Conservation (phyloP, 176 grass and related monocot genomes). For the Juncus inflexus region DNA sequence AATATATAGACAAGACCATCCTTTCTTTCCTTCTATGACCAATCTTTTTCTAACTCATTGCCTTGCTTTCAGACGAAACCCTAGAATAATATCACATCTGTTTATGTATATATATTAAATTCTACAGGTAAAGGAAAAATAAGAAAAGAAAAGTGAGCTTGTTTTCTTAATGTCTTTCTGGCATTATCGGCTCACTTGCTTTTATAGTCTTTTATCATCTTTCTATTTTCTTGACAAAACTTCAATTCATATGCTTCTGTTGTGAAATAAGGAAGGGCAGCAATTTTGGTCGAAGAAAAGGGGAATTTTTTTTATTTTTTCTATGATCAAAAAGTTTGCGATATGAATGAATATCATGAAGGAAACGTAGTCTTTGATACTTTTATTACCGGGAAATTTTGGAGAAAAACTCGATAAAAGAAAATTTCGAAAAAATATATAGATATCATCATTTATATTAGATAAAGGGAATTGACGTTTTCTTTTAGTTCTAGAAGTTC, state of each 20-base stretch:
- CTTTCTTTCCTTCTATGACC: slow-evolving; percentile 74
- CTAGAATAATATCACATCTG: slow-evolving; percentile 15
- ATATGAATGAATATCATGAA: too few species aligned
- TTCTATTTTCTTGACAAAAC: background rate
- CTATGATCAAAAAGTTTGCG: too few species aligned
- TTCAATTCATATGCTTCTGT: background rate
- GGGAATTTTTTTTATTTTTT: too few species aligned
- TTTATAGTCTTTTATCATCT: slow-evolving; percentile 9
- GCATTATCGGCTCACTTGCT: slow-evolving; percentile 17
- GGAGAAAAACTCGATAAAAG: too few species aligned
- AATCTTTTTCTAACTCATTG: slow-evolving; percentile 43
- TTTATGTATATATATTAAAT: slow-evolving; percentile 37
- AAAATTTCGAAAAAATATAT: too few species aligned
- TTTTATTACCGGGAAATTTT: too few species aligned
- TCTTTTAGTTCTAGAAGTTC: background rate
- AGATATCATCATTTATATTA: too few species aligned
- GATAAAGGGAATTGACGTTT: too few species aligned
- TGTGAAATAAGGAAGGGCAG: background rate
- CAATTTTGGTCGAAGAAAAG: background rate
- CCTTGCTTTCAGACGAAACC: slow-evolving; percentile 41
- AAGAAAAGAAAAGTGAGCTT: slow-evolving; percentile 34
- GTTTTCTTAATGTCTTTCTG: slow-evolving; percentile 25
- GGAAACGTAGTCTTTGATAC: too few species aligned
- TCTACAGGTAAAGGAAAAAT: slow-evolving; percentile 25
- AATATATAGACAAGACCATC: slow-evolving; percentile 77